Evolutionary conservation across 345 rosid genomes (phyloP).

Genomic region (Bruguiera sexangula): DNA sequence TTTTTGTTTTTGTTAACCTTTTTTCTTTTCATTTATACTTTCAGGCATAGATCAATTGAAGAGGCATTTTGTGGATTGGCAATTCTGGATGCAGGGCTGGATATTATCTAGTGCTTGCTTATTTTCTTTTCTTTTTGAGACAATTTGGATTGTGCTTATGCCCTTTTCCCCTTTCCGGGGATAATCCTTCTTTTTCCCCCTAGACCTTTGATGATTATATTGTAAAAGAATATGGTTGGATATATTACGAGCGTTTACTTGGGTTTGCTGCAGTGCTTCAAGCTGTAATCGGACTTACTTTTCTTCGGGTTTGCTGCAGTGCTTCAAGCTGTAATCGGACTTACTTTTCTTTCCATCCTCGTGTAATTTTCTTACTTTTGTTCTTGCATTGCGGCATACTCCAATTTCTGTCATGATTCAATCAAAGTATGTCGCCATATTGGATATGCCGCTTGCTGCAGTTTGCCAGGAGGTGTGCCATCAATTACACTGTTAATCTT

Average conservation of each 20-base stretch:
- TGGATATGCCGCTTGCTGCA: too few species aligned
- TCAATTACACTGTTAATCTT: too few species aligned
- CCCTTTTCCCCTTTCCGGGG: not conserved
- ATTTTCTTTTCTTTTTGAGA: not conserved
- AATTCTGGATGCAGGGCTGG: constrained; percentile 8
- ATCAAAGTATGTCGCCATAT: too few species aligned
- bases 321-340: not conserved
- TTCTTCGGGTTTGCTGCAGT: not conserved
- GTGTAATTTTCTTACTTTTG: not conserved
- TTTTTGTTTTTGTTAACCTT: not conserved
- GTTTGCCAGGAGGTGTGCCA: too few species aligned
- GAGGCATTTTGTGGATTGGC: constrained; percentile 1
- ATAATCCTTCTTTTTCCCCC: not conserved
- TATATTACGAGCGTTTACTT: not conserved
- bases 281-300: not conserved
- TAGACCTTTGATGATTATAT: not conserved
- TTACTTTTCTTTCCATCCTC: not conserved
- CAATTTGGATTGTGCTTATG: not conserved
- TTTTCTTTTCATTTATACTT: not conserved
- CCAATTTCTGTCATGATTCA: too few species aligned
- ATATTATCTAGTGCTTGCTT: constrained; percentile 1
- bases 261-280: not conserved
- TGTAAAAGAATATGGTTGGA: not conserved
- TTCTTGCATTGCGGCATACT: too few species aligned
- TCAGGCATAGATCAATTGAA: not conserved